Evolutionary conservation across 2,329 filamentous ascomycete species (phyloP), one percentile per base, ranked within the genome.

Genomic region (Trematosphaeria pertusa): DNA sequence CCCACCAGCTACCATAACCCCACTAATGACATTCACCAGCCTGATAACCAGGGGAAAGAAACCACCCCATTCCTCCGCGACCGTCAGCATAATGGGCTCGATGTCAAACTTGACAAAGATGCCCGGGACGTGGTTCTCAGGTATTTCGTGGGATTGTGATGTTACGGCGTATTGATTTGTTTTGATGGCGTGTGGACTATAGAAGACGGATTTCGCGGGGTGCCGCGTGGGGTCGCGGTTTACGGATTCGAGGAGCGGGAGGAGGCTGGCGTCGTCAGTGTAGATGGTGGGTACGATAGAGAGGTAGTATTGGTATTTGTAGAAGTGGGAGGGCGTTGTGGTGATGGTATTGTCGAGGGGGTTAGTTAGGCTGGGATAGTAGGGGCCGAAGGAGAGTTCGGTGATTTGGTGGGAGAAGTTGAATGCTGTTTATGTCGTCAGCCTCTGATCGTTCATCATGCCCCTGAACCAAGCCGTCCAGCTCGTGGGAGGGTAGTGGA

Each of bases 81-180:
- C 87, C 20, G 88, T 87, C 42, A 99, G 79, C 70, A 94, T 77
- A 62, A 99, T 92, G 1, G 94, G 94, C 78, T 99, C 94, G 61
- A 99, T 97, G 70, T 97, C 93, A 75, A 96, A 99, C 77, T 97
- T 99, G 82, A 99, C 89, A 71, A 97, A 99, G 52, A 99, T 85
- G 22, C 94, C 94, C 0, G 94, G 94, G 1, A 97, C 83, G 48
- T 78, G 76, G 52, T 68, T 85, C 63, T 95, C 88, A 43, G 80
- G 77, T 32, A 95, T 81, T 26, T 79, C 75, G 62, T 86, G 84
- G 60, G 83, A 87, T 77, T 97, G 92, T 67, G 92, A 90, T 0
- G 92, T 97, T 0, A 96, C 94, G 50, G 93, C 94, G 77, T 99
- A 99, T 74, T 99, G 94, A 78, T 99, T 99, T 12, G 94, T 97